phyloP scores from a whole-genome alignment of 805 yeast genomes.

The Ogataea glucozyma region DNA sequence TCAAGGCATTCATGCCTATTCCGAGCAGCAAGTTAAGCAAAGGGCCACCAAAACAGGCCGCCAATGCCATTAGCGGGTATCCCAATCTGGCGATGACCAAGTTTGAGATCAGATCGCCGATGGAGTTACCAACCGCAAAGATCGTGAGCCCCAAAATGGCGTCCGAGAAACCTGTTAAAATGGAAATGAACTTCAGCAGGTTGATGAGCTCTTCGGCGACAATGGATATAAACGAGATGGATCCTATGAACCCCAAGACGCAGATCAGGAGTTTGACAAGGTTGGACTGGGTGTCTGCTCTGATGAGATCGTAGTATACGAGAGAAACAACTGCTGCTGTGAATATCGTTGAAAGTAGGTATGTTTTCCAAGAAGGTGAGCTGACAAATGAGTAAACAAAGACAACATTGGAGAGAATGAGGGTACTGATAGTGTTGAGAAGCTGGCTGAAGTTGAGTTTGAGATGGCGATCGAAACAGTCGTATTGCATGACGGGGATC shows the following conservation, averaged over 20 bases:
- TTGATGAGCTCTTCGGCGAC: constrained; percentile 72
- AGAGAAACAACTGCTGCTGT: constrained; percentile 6
- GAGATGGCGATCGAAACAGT: constrained; percentile 22
- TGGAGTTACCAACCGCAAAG: constrained; percentile 89
- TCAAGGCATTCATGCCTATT: constrained; percentile 71
- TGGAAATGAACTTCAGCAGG: constrained; percentile 60
- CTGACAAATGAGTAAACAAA: constrained; percentile 26
- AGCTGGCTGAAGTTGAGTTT: constrained; percentile 25
- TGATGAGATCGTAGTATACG: constrained; percentile 23
- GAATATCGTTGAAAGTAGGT: constrained; percentile 10
- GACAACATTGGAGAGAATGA: constrained; percentile 25
- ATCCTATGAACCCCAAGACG: constrained; percentile 60
- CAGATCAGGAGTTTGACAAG: constrained; percentile 35
- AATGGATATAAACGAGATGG: constrained; percentile 67
- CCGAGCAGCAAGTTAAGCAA: constrained; percentile 76
- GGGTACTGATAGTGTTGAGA: constrained; percentile 20
- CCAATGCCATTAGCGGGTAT: constrained; percentile 85
- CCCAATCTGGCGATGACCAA: constrained; percentile 79
- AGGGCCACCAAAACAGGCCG: constrained; percentile 96
- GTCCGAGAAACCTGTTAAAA: constrained; percentile 62
- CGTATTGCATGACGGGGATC: constrained; percentile 27
- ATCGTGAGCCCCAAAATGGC: constrained; percentile 84
- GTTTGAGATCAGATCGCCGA: constrained; percentile 87
- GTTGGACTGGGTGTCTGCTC: constrained; percentile 23
- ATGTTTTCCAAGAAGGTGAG: constrained; percentile 14